Evolutionary conservation across 495 filamentous ascomycete genomes (phyloP), one percentile per base, ranked within the genome.

Genomic region (Oleoguttula mirabilis): DNA sequence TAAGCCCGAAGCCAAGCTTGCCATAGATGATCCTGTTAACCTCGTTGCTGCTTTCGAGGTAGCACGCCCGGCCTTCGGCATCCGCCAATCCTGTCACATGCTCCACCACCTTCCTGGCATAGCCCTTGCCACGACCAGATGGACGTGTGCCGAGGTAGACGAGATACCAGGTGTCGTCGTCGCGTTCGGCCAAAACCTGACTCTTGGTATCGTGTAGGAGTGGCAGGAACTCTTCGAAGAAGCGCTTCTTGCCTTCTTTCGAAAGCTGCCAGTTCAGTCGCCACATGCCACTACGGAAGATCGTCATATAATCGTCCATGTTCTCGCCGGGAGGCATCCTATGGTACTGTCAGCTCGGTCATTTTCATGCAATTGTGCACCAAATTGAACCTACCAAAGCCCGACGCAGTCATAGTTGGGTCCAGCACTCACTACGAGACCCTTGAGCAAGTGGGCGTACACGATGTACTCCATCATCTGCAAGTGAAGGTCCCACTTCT

Each of bases 291-390:
- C 68, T 75, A 45, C 80, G 76, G 45, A 84, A 57, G 55, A 76
- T 68, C 53, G 82, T 84, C 60, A 68, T 66, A 62, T 67, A 70
- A 58, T 76, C 75, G 63, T 86, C 82, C 64, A 82, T 76, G 55
- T 78, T 75, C 45, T 72, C 66, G 33, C 78, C 78, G 4, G 83
- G 83, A 10, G 80, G 80, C 70, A 86, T 75, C 82, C 82, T 87
- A 54, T 45, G 7, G 16, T 0, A 24, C 16, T 23, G 28, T 25
- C 3, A 34, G 19, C 31, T 14, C 3, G 27, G 14, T n/a, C n/a
- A n/a, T n/a, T n/a, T n/a, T n/a, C n/a, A n/a, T n/a, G n/a, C n/a
- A n/a, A n/a, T n/a, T n/a, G n/a, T n/a, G n/a, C n/a, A n/a, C n/a
- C n/a, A n/a, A n/a, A 7, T 28, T 28, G 25, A n/a, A 71, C 76